These are phyloP conservation scores for Thraustochytrium striatum DNA, from an alignment of 352 stramenopile genomes.

Conservation along the genomic window DNA sequence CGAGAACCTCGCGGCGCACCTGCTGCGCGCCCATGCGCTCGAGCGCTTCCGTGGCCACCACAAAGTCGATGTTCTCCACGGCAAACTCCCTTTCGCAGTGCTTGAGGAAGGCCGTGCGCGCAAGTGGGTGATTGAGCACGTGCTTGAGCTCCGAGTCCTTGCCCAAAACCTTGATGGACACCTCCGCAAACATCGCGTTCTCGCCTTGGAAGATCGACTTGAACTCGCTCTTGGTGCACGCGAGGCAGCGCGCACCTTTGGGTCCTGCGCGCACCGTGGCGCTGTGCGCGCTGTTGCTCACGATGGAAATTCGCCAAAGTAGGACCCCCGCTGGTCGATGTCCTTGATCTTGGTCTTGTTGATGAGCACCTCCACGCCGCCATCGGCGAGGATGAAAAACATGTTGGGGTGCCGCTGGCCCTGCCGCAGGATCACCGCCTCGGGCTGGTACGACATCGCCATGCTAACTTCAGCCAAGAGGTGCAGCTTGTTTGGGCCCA, in stretches of 20 bases:
- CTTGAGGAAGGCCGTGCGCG: not conserved
- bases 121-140: not conserved
- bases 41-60: slow-evolving; percentile 27
- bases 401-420: not conserved
- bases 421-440: not conserved
- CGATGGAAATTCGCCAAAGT: slow-evolving; percentile 36
- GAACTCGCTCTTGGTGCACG: slow-evolving; percentile 53
- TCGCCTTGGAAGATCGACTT: slow-evolving; percentile 17
- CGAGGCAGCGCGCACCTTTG: slow-evolving; percentile 13
- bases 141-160: not conserved
- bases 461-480: not conserved
- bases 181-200: slow-evolving; percentile 16
- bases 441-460: not conserved
- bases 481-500: slow-evolving; percentile 4
- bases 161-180: slow-evolving; percentile 5
- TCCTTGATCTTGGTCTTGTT: not conserved
- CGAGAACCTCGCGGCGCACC: slow-evolving; percentile 1
- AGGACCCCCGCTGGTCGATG: not conserved
- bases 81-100: slow-evolving; percentile 39
- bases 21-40: not conserved
- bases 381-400: slow-evolving; percentile 32
- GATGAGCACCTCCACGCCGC: not conserved
- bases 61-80: slow-evolving; percentile 19
- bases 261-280: slow-evolving; percentile 10
- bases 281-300: not conserved